These are phyloP conservation scores for Cryptococcus sp. DNA, from an alignment of 1,284 basidiomycete species.

Conservation along the genomic window DNA sequence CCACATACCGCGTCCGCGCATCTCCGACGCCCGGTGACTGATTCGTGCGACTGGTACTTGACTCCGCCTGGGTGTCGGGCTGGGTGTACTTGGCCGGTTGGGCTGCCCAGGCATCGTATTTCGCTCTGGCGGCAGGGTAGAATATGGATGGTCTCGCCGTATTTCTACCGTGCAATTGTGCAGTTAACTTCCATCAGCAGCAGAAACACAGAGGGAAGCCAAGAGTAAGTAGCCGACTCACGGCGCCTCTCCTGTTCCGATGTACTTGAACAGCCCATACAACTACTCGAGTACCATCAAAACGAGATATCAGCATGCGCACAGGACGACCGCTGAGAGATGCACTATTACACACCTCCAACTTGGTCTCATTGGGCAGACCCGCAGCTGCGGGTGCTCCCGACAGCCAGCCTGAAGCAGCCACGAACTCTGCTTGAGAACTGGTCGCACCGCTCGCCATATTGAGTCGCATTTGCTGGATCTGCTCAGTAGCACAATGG, in stretches of 20 bases:
- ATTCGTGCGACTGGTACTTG: slow-evolving; percentile 55
- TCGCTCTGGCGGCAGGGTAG: slow-evolving; percentile 75
- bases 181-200: slow-evolving; percentile 45
- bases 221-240: slow-evolving; percentile 17
- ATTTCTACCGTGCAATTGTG: slow-evolving; percentile 26
- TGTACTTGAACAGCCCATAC: slow-evolving; percentile 81
- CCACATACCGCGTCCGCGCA: slow-evolving; percentile 63
- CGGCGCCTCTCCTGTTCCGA: slow-evolving; percentile 56
- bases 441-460: no score
- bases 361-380: slow-evolving; percentile 41
- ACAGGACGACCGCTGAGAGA: neutral
- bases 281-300: slow-evolving; percentile 61
- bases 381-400: slow-evolving; percentile 31
- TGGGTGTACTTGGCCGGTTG: slow-evolving; percentile 59
- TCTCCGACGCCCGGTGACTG: neutral
- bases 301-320: neutral
- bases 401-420: slow-evolving; percentile 40
- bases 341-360: slow-evolving; percentile 34
- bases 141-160: slow-evolving; percentile 77
- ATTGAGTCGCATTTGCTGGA: no score
- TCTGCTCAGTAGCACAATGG: no score
- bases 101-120: slow-evolving; percentile 81
- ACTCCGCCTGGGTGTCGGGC: neutral
- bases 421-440: slow-evolving; percentile 28
- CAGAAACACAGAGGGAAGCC: neutral